Conservation (phyloP, 2,329 filamentous ascomycete species). For the Dendryphion nanum region DNA sequence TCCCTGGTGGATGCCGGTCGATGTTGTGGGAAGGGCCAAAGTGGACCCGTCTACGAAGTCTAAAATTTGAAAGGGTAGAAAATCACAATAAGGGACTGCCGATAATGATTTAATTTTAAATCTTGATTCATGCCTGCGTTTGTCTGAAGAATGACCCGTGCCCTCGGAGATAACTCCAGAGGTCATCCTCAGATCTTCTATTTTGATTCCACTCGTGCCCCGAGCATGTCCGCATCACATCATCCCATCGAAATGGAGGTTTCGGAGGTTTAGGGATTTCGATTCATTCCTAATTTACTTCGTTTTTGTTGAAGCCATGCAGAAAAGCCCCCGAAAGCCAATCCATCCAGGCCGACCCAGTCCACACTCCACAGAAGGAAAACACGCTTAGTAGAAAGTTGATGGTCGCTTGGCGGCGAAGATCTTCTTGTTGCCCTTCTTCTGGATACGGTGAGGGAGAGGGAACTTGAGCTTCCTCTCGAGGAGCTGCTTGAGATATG, state of each 20-base stretch:
- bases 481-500: conserved; percentile 99
- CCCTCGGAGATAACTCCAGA: too few species aligned
- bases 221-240: conserved; percentile 1
- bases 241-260: neutral
- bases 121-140: too few species aligned
- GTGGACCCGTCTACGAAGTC: conserved; percentile 24
- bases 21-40: conserved; percentile 45
- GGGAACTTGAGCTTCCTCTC: conserved; percentile 96
- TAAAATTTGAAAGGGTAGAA: too few species aligned
- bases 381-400: conserved; percentile 85
- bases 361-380: conserved; percentile 39
- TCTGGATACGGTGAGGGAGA: conserved; percentile 91
- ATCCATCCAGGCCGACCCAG: conserved; percentile 38
- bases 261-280: conserved; percentile 38
- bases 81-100: too few species aligned
- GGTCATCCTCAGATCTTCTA: too few species aligned
- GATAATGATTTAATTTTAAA: too few species aligned
- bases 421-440: conserved; percentile 81
- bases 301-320: conserved; percentile 39
- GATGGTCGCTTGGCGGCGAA: conserved; percentile 91
- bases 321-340: conserved; percentile 40
- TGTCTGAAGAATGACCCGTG: too few species aligned
- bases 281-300: conserved; percentile 45
- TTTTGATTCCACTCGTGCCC: too few species aligned
- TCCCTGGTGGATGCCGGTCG: conserved; percentile 66